Conservation (phyloP, 2,329 filamentous ascomycete genomes). For the Bertia moriformis region DNA sequence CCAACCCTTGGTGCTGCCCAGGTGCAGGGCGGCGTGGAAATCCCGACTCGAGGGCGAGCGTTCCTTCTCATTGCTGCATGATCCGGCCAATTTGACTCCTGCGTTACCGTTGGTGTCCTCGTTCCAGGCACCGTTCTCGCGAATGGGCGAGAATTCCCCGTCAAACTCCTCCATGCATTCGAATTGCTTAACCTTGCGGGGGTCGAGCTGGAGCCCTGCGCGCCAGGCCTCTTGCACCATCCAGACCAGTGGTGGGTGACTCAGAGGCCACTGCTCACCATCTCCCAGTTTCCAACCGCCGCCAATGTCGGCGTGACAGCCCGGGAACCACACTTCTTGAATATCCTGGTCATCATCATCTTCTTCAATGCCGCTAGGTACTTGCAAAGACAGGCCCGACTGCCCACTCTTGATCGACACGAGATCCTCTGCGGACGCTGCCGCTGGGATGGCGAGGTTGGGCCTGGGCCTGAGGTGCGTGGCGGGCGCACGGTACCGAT, state of each 20-base stretch:
- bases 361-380: slow-evolving; percentile 21
- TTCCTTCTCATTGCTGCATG: slow-evolving; percentile 3
- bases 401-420: slow-evolving; percentile 9
- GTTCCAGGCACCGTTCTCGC: slow-evolving; percentile 3
- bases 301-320: slow-evolving; percentile 66
- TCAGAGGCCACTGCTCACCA: slow-evolving; percentile 40
- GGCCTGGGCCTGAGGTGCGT: neutral
- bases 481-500: neutral
- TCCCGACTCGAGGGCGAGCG: slow-evolving; percentile 6
- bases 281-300: slow-evolving; percentile 55
- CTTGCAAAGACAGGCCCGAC: slow-evolving; percentile 14
- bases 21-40: slow-evolving; percentile 41
- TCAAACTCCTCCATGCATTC: slow-evolving; percentile 37
- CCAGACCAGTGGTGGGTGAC: slow-evolving; percentile 56
- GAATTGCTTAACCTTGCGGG: slow-evolving; percentile 50
- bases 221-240: slow-evolving; percentile 51
- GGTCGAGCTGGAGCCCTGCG: slow-evolving; percentile 59
- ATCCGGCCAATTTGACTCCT: no score
- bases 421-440: neutral
- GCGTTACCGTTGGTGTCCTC: neutral
- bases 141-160: slow-evolving; percentile 8
- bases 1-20: slow-evolving; percentile 33
- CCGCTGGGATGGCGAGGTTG: neutral
- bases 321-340: slow-evolving; percentile 65
- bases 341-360: slow-evolving; percentile 52